Conservation (phyloP, 768 basidiomycete species). For the Psilocybe tampanensis region DNA sequence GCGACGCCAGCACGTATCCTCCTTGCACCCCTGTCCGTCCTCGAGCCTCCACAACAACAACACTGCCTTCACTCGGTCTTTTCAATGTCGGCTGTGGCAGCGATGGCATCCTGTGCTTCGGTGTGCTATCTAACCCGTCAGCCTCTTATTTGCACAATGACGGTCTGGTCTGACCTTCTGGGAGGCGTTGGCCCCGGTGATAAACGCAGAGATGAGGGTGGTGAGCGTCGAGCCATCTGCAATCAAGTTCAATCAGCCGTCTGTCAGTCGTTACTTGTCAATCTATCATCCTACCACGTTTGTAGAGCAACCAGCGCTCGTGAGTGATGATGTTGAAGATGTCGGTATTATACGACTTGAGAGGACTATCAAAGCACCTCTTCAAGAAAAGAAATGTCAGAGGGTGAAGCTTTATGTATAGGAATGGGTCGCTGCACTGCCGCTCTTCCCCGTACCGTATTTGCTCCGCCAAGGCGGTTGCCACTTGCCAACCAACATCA, state of each 20-base stretch:
- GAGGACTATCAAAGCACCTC: conserved; percentile 20
- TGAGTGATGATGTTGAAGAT: conserved; percentile 1
- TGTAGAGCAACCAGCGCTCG: conserved; percentile 21
- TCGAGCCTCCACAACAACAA: conserved; percentile 11
- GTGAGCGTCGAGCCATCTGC: conserved; percentile 66
- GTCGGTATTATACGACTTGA: conserved; percentile 6
- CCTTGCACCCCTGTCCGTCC: conserved; percentile 17
- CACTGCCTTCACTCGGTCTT: conserved; percentile 26
- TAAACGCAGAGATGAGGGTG: conserved; percentile 68
- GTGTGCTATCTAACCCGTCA: conserved; percentile 33
- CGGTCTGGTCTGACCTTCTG: conserved; percentile 39
- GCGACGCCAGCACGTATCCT: conserved; percentile 6
- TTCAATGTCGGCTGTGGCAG: conserved; percentile 57
- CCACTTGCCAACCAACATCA: conserved; percentile 14
- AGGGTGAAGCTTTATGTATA: conserved; percentile 1
- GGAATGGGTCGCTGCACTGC: background rate
- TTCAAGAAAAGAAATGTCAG: conserved; percentile 6
- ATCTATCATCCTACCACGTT: background rate
- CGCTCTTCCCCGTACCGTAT: background rate
- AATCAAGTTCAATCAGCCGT: background rate
- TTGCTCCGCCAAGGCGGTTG: conserved; percentile 10
- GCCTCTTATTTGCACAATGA: conserved; percentile 1
- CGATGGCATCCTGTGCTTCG: conserved; percentile 71
- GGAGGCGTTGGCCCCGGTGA: conserved; percentile 61
- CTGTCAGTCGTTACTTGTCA: conserved; percentile 13